A percentile compares a stretch with the other conserved stretches of the same genome.
phyloP scores from a whole-genome alignment of 495 filamentous ascomycete species.

The Penicillium taxi region DNA sequence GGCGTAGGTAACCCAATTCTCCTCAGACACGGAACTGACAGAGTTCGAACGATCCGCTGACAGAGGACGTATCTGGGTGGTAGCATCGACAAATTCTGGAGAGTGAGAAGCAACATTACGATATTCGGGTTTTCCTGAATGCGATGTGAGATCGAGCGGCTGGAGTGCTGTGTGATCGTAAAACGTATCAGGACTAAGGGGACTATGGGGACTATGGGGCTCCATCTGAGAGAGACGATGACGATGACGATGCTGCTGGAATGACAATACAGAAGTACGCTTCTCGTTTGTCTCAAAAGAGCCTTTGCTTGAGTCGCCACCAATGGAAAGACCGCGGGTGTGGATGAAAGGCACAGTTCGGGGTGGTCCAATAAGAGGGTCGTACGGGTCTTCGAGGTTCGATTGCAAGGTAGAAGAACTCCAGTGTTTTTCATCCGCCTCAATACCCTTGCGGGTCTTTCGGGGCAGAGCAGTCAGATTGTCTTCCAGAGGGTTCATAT shows the following conservation, averaged over 20 bases:
- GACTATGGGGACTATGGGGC: slow-evolving; percentile 26
- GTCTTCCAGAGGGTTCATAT: slow-evolving; percentile 86
- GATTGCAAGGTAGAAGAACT: slow-evolving; percentile 48
- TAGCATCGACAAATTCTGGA: slow-evolving; percentile 14
- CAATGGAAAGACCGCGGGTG: slow-evolving; percentile 53
- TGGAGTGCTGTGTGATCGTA: slow-evolving; percentile 19
- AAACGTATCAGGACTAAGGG: too few relatives aligned
- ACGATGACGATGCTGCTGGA: slow-evolving; percentile 14
- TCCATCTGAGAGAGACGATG: slow-evolving; percentile 27
- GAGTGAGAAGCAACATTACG: slow-evolving; percentile 17
- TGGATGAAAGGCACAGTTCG: slow-evolving; percentile 69
- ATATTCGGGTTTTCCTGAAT: slow-evolving; percentile 23
- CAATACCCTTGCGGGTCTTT: slow-evolving; percentile 65
- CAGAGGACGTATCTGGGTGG: slow-evolving; percentile 14
- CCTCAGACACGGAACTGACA: slow-evolving; percentile 40
- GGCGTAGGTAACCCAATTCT: slow-evolving; percentile 55
- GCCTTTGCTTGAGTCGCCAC: slow-evolving; percentile 25
- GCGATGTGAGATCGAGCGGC: slow-evolving; percentile 23
- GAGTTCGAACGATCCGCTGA: slow-evolving; percentile 25
- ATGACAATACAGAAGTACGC: slow-evolving; percentile 16
- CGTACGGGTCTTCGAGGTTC: slow-evolving; percentile 53
- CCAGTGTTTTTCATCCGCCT: slow-evolving; percentile 49
- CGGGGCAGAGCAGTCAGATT: slow-evolving; percentile 72
- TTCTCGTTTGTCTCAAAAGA: slow-evolving; percentile 18
- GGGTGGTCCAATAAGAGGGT: slow-evolving; percentile 47